Conservation (phyloP, 768 basidiomycete genomes). For the Mycena amicta region DNA sequence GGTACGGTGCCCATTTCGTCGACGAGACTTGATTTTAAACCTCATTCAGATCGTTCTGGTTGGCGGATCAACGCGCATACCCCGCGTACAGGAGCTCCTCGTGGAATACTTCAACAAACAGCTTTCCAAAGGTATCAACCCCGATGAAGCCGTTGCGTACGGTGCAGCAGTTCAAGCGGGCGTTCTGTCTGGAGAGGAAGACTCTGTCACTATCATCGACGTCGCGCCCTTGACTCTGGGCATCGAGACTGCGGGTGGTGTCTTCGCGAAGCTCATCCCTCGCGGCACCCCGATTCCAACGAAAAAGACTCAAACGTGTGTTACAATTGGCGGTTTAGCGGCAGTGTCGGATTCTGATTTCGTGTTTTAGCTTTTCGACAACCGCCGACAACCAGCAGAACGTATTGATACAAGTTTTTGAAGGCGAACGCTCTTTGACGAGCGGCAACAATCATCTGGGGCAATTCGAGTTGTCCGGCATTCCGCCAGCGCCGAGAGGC, state of each 20-base stretch:
- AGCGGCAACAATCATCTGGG: conserved; percentile 91
- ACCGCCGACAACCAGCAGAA: conserved; percentile 88
- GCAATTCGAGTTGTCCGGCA: conserved; percentile 89
- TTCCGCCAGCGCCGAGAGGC: conserved; percentile 86
- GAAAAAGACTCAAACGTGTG: conserved; percentile 45
- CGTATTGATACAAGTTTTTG: conserved; percentile 88
- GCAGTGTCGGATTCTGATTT: too few species aligned
- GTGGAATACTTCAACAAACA: conserved; percentile 72
- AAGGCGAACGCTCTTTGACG: conserved; percentile 86
- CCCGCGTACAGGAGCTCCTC: conserved; percentile 66
- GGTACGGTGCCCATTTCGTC: conserved; percentile 30
- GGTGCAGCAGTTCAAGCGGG: conserved; percentile 74
- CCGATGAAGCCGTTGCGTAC: conserved; percentile 75
- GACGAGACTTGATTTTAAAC: neutral
- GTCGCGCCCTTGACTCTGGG: conserved; percentile 57
- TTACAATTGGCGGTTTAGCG: too few species aligned
- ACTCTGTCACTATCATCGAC: conserved; percentile 57
- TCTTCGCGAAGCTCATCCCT: conserved; percentile 57
- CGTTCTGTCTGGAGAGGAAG: conserved; percentile 61
- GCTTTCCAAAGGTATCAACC: conserved; percentile 68
- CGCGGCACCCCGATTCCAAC: conserved; percentile 57
- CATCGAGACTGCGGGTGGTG: conserved; percentile 69
- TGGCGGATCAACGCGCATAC: conserved; percentile 75
- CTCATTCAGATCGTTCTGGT: conserved; percentile 43
- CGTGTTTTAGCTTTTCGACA: conserved; percentile 76